A percentile compares a stretch with the other conserved stretches of the same genome.
Evolutionary conservation across 2,329 filamentous ascomycete species (phyloP).

Genomic region (Graphilbum ipis-grandicollis): DNA sequence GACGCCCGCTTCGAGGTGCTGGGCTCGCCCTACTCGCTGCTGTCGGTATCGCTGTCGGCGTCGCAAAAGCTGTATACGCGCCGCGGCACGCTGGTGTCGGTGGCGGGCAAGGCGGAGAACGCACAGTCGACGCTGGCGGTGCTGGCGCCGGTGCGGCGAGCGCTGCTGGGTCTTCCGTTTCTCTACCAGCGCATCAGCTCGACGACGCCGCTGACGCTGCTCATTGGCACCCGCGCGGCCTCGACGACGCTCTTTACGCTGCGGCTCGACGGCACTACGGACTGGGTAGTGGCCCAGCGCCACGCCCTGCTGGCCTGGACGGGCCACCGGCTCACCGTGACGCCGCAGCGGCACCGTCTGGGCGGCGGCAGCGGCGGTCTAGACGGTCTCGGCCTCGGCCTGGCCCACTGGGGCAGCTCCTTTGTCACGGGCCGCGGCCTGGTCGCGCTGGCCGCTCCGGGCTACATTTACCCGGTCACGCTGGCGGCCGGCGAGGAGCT

Average conservation of each 20-base stretch:
- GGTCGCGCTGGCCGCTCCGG: conserved; percentile 66
- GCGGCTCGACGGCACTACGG: conserved; percentile 79
- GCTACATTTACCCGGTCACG: conserved; percentile 75
- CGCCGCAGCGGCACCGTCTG: conserved; percentile 40
- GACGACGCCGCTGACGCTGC: conserved; percentile 69
- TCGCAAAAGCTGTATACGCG: conserved; percentile 89
- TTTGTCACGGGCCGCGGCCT: conserved; percentile 76
- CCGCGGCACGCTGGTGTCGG: conserved; percentile 74
- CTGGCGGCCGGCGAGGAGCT: conserved; percentile 76
- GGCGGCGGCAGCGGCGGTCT: too few species aligned
- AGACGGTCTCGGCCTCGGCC: conserved; percentile 45
- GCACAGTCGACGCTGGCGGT: conserved; percentile 78
- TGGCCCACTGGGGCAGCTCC: conserved; percentile 86
- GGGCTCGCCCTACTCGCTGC: conserved; percentile 78
- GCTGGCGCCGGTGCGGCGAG: conserved; percentile 67
- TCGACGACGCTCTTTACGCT: conserved; percentile 76
- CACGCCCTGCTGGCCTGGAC: conserved; percentile 92
- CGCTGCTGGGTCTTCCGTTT: conserved; percentile 74
- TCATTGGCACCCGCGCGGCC: conserved; percentile 76
- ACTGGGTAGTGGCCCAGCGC: conserved; percentile 86
- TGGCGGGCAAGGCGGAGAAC: conserved; percentile 83
- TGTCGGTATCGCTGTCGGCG: conserved; percentile 82
- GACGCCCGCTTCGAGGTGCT: conserved; percentile 92
- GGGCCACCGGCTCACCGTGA: conserved; percentile 64
- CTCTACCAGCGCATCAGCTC: conserved; percentile 85